Conservation (phyloP, 306 rosid species). For the Arachis hypogaea region DNA sequence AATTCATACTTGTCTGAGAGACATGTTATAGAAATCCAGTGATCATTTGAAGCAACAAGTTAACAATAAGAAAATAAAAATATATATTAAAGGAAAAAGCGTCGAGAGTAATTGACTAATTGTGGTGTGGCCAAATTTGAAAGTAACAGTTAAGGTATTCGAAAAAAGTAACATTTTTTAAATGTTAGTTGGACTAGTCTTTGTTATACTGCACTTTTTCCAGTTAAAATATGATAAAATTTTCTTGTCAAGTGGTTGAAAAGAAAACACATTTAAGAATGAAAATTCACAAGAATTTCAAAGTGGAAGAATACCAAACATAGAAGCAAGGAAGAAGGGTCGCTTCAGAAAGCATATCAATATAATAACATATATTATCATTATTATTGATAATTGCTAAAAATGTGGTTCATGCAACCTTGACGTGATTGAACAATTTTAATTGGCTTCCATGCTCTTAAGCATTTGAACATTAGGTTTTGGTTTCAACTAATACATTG, state of each 20-base stretch:
- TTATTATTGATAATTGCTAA: neutral
- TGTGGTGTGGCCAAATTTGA: constrained; percentile 32
- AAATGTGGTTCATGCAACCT: neutral
- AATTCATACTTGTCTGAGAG: constrained; percentile 6
- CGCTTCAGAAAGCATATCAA: neutral
- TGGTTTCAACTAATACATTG: neutral
- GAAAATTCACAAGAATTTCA: neutral
- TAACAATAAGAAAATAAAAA: neutral
- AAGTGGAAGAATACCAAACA: constrained; percentile 9
- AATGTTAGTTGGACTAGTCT: constrained; percentile 25
- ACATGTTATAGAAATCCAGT: constrained; percentile 23
- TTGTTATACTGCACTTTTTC: constrained; percentile 19
- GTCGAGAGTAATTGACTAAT: constrained; percentile 36
- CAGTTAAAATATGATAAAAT: constrained; percentile 6
- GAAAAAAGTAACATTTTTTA: constrained; percentile 39
- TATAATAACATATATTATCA: neutral
- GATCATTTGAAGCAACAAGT: constrained; percentile 35
- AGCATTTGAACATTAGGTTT: neutral
- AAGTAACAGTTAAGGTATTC: constrained; percentile 22
- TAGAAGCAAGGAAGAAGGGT: neutral
- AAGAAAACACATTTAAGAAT: constrained; percentile 1
- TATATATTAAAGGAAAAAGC: neutral
- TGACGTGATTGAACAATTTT: neutral
- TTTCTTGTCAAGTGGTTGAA: neutral
- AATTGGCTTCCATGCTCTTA: too few species aligned